Evolutionary conservation across 75 land plant species (phyloP).

Genomic region (Pseudotsuga menziesii): DNA sequence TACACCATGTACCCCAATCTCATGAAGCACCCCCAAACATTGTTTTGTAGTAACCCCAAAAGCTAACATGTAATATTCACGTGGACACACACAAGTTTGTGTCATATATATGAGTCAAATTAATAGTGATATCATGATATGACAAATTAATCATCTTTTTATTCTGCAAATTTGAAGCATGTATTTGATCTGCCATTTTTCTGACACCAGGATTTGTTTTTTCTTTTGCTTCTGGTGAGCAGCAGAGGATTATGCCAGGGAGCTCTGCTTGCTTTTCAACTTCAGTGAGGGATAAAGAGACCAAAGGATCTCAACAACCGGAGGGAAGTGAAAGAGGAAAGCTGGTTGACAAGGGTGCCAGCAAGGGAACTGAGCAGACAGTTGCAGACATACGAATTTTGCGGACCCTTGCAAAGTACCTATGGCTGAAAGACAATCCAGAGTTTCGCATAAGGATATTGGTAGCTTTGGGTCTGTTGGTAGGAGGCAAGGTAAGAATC

Average conservation of each 20-base stretch:
- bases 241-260: neutral
- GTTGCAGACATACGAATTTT: slow-evolving; percentile 69
- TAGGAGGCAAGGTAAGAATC: slow-evolving; percentile 71
- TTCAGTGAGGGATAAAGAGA: slow-evolving; percentile 3
- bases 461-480: slow-evolving; percentile 68
- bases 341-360: slow-evolving; percentile 8
- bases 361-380: slow-evolving; percentile 21
- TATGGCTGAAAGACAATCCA: slow-evolving; percentile 83
- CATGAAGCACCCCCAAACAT: too few relatives aligned
- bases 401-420: slow-evolving; percentile 58
- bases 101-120: too few relatives aligned
- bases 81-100: too few relatives aligned
- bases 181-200: neutral
- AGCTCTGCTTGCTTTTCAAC: slow-evolving; percentile 1
- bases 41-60: too few relatives aligned
- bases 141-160: neutral
- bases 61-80: too few relatives aligned
- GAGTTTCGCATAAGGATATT: slow-evolving; percentile 80
- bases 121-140: neutral
- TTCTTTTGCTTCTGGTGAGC: neutral
- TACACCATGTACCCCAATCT: too few relatives aligned
- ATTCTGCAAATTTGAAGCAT: neutral
- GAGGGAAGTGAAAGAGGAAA: slow-evolving; percentile 7
- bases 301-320: neutral
- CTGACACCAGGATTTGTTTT: neutral